Evolutionary conservation across 2,329 filamentous ascomycete genomes (phyloP).

Genomic region (Beauveria pseudobassiana): DNA sequence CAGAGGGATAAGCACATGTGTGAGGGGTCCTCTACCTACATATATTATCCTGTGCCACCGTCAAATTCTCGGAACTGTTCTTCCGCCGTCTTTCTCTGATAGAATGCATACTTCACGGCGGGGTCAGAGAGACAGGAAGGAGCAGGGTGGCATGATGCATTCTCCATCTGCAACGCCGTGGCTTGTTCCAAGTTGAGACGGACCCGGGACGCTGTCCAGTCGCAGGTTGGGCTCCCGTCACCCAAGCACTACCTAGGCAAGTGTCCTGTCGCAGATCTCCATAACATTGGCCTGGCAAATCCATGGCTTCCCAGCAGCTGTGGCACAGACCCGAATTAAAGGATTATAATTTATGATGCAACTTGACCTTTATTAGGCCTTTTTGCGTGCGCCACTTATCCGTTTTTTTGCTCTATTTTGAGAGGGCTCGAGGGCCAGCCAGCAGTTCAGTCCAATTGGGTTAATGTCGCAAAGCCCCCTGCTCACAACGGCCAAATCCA

Average conservation of each 20-base stretch:
- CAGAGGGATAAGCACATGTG: too few relatives aligned
- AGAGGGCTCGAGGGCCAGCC: background rate
- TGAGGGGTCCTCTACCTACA: background rate
- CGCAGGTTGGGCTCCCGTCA: background rate
- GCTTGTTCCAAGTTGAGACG: conserved; percentile 11
- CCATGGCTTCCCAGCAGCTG: background rate
- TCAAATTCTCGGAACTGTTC: background rate
- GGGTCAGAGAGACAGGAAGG: background rate
- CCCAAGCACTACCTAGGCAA: background rate
- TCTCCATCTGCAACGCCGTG: conserved; percentile 3
- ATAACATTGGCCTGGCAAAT: background rate
- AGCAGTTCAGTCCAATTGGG: background rate
- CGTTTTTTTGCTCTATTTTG: background rate
- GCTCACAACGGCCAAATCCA: conserved; percentile 4
- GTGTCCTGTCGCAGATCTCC: background rate
- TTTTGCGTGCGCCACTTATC: background rate
- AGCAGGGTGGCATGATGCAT: background rate
- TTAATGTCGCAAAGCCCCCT: background rate
- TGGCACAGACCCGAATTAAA: conserved; percentile 5
- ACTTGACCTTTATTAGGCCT: background rate
- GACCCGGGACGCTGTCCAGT: conserved; percentile 3
- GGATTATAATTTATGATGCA: background rate
- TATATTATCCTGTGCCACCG: background rate
- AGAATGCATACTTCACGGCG: background rate
- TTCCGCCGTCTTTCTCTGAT: background rate